Percentiles rank a stretch among this genome's conserved stretches.
Conservation (phyloP, 805 yeast species). For the Candida maesae region DNA sequence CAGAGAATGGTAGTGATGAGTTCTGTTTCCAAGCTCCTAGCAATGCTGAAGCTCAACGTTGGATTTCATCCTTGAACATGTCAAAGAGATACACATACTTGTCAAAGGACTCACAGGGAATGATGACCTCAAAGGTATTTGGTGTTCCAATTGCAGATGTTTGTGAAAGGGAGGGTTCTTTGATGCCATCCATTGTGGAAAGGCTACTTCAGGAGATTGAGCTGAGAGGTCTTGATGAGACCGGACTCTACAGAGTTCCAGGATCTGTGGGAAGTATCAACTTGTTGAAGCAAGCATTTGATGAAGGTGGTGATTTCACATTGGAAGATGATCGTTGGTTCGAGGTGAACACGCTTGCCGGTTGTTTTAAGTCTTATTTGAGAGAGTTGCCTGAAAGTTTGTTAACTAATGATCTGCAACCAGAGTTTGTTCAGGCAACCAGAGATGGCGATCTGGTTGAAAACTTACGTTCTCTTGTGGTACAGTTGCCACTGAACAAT, state of each 20-base stretch:
- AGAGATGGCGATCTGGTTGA: slow-evolving; percentile 31
- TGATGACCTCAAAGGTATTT: slow-evolving; percentile 55
- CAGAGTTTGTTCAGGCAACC: slow-evolving; percentile 45
- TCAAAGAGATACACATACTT: slow-evolving; percentile 40
- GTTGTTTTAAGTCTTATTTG: slow-evolving; percentile 77
- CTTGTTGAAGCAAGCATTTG: slow-evolving; percentile 49
- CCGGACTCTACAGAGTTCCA: slow-evolving; percentile 80
- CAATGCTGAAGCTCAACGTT: slow-evolving; percentile 62
- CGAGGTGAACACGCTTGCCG: slow-evolving; percentile 84
- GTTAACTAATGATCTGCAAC: slow-evolving; percentile 63
- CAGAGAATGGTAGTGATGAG: slow-evolving; percentile 45
- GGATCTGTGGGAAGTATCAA: slow-evolving; percentile 60
- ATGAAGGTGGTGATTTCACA: slow-evolving; percentile 43
- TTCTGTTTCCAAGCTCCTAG: slow-evolving; percentile 62
- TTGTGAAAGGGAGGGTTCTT: slow-evolving; percentile 64
- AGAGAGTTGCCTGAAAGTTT: slow-evolving; percentile 87
- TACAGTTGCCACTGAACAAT: slow-evolving; percentile 58
- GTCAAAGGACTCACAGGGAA: slow-evolving; percentile 37
- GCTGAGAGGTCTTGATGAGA: slow-evolving; percentile 81
- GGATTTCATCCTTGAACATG: slow-evolving; percentile 51
- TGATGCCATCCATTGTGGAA: slow-evolving; percentile 63
- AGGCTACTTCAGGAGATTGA: slow-evolving; percentile 74
- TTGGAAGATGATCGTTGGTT: slow-evolving; percentile 57
- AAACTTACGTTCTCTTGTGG: slow-evolving; percentile 32
- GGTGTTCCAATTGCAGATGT: slow-evolving; percentile 81